These are phyloP conservation scores for Royoungia palumana DNA, from an alignment of 768 basidiomycete species.

Conservation along the genomic window DNA sequence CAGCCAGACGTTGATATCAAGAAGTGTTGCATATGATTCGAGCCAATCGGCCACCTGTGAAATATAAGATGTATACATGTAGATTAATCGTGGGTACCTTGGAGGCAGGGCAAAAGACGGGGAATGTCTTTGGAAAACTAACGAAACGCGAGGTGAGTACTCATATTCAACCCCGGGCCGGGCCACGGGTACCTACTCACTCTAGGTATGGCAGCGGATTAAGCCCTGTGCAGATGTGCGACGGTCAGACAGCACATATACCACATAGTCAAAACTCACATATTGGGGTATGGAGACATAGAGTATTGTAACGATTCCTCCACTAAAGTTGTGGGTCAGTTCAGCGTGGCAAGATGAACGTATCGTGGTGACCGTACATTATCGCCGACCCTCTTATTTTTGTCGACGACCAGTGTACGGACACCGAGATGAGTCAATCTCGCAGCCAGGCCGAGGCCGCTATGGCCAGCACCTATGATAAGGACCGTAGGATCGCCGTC, in stretches of 20 bases:
- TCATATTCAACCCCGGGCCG: no score
- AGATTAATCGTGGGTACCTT: constrained; percentile 36
- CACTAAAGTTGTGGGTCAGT: constrained; percentile 34
- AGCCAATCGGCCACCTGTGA: constrained; percentile 58
- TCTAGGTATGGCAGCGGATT: constrained; percentile 55
- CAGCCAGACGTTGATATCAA: constrained; percentile 64
- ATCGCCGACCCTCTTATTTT: constrained; percentile 48
- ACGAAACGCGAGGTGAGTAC: no score
- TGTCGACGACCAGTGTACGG: constrained; percentile 51
- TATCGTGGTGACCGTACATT: constrained; percentile 17
- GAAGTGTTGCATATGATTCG: constrained; percentile 52
- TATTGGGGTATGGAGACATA: constrained; percentile 51
- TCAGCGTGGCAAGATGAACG: no score
- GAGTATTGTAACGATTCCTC: constrained; percentile 54
- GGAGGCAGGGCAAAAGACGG: constrained; percentile 44
- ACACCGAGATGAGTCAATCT: constrained; percentile 57
- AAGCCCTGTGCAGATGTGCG: constrained; percentile 34
- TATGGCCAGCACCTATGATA: constrained; percentile 62
- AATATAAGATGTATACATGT: neutral
- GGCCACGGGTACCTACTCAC: constrained; percentile 35
- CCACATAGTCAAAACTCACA: constrained; percentile 35
- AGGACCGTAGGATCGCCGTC: constrained; percentile 53
- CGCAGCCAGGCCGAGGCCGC: constrained; percentile 61
- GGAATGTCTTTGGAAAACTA: constrained; percentile 54
- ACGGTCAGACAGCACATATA: constrained; percentile 2